Conservation (phyloP, 345 rosid species). For the Draba incana region DNA sequence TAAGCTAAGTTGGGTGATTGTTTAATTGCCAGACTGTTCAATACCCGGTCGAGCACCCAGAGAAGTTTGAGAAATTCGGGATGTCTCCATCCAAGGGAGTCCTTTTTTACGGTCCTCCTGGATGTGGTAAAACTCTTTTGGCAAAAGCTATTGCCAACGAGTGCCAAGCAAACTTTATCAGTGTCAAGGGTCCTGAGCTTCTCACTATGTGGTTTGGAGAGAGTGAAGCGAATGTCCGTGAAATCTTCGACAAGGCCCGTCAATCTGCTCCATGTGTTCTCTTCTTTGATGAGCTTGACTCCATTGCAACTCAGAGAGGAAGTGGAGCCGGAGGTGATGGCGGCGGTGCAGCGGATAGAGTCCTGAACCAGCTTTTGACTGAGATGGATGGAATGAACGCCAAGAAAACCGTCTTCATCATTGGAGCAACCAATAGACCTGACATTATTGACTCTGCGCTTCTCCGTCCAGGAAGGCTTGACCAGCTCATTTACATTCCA, state of each 20-base stretch:
- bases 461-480: conserved; percentile 95
- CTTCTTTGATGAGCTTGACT: conserved; percentile 96
- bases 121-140: conserved; percentile 95
- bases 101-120: conserved; percentile 97
- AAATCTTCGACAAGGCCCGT: conserved; percentile 96
- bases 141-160: conserved; percentile 99
- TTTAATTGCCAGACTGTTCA: conserved; percentile 78
- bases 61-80: conserved; percentile 96
- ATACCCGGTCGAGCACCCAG: conserved; percentile 99
- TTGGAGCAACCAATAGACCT: conserved; percentile 96
- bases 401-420: conserved; percentile 93
- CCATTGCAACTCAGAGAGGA: conserved; percentile 99
- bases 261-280: conserved; percentile 98
- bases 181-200: conserved; percentile 96
- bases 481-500: conserved; percentile 95
- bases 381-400: conserved; percentile 99
- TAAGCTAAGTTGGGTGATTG: conserved; percentile 15
- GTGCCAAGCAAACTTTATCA: conserved; percentile 96
- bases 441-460: conserved; percentile 98
- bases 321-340: conserved; percentile 77
- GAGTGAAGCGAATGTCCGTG: conserved; percentile 97
- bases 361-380: conserved; percentile 92
- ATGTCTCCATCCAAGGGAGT: conserved; percentile 99
- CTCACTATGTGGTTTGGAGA: conserved; percentile 99
- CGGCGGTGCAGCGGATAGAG: conserved; percentile 98